These are phyloP conservation scores for Leccinum variabile DNA, from an alignment of 1,284 basidiomycete genomes.

Conservation along the genomic window DNA sequence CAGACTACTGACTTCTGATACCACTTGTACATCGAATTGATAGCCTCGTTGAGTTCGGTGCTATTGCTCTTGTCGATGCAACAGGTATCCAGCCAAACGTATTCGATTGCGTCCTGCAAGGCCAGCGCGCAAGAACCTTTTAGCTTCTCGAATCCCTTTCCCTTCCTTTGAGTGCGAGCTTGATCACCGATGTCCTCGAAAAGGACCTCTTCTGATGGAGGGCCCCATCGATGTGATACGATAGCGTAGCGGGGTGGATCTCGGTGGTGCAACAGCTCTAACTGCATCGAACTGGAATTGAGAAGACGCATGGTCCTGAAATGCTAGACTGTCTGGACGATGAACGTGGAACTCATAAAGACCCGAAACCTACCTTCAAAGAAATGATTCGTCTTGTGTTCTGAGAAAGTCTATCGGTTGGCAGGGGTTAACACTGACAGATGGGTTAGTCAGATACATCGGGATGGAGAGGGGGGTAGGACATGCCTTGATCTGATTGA, in stretches of 20 bases:
- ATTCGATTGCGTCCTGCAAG: slow-evolving; percentile 10
- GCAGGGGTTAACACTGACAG: neutral
- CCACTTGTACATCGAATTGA: slow-evolving; percentile 35
- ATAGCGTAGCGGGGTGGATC: slow-evolving; percentile 24
- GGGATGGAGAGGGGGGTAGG: neutral
- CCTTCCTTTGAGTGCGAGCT: slow-evolving; percentile 13
- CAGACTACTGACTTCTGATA: slow-evolving; percentile 26
- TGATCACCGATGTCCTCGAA: slow-evolving; percentile 28
- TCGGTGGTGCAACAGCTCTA: slow-evolving; percentile 18
- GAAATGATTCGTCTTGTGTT: neutral
- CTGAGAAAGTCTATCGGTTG: neutral
- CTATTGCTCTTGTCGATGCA: slow-evolving; percentile 29
- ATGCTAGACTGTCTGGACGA: neutral
- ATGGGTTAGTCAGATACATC: neutral
- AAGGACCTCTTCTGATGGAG: slow-evolving; percentile 25
- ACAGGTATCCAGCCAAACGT: slow-evolving; percentile 34
- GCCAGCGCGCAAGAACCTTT: slow-evolving; percentile 21
- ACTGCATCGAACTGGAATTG: slow-evolving; percentile 40
- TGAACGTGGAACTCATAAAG: neutral
- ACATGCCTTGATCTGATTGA: neutral
- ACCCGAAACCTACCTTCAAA: slow-evolving; percentile 10
- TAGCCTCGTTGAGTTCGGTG: slow-evolving; percentile 27
- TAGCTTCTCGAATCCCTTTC: slow-evolving; percentile 27
- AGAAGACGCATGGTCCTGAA: slow-evolving; percentile 32
- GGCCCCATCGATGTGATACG: slow-evolving; percentile 25